These are phyloP conservation scores for Hypocreales sp. DNA, from an alignment of 2,329 filamentous ascomycete species.

Conservation along the genomic window DNA sequence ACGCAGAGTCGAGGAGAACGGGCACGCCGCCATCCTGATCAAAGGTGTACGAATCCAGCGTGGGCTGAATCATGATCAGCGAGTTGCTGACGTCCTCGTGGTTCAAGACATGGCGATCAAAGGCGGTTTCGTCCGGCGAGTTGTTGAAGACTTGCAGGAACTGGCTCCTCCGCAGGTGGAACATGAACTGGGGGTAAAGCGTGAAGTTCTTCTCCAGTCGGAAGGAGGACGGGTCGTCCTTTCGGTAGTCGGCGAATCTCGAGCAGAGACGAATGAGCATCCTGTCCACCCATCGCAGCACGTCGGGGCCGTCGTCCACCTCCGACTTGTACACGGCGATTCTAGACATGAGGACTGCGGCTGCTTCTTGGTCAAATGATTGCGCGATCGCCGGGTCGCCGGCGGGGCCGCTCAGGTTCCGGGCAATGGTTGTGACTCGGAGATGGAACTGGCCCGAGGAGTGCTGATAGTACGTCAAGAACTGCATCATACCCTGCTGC, in stretches of 20 bases:
- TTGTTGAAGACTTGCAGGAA: slow-evolving; percentile 99
- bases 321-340: slow-evolving; percentile 99
- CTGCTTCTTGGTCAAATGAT: slow-evolving; percentile 95
- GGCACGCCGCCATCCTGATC: slow-evolving; percentile 87
- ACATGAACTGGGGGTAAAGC: slow-evolving; percentile 98
- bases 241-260: slow-evolving; percentile 92
- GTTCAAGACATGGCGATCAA: slow-evolving; percentile 92
- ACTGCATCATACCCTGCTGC: slow-evolving; percentile 93
- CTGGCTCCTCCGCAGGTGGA: slow-evolving; percentile 90
- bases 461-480: slow-evolving; percentile 97
- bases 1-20: slow-evolving; percentile 90
- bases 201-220: slow-evolving; percentile 97
- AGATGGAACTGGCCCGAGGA: slow-evolving; percentile 93
- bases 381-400: slow-evolving; percentile 91
- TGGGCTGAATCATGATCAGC: slow-evolving; percentile 97
- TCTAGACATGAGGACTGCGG: slow-evolving; percentile 94
- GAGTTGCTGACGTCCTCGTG: slow-evolving; percentile 96
- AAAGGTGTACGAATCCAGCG: slow-evolving; percentile 91
- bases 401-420: slow-evolving; percentile 81
- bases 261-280: slow-evolving; percentile 97
- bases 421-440: slow-evolving; percentile 83
- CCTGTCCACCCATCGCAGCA: slow-evolving; percentile 91
- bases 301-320: slow-evolving; percentile 95
- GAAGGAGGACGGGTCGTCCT: slow-evolving; percentile 96
- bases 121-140: slow-evolving; percentile 97